Evolutionary conservation across 2,329 filamentous ascomycete species (phyloP), one percentile per base, ranked within the genome.

Genomic region (Fonsecaea pedrosoi): DNA sequence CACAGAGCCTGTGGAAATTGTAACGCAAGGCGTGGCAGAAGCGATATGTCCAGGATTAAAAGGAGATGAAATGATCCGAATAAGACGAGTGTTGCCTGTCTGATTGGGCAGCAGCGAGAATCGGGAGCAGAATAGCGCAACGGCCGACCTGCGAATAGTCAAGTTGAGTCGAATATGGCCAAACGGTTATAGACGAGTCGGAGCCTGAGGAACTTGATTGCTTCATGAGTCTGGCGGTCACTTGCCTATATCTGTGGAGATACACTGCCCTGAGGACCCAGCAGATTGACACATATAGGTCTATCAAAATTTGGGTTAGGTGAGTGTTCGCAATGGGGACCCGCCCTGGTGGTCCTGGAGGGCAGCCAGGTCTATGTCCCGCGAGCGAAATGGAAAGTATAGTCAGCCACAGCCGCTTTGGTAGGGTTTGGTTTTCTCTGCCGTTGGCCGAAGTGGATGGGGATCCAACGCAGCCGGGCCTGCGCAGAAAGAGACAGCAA

Each of bases 61-160:
- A 61, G 68, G 65, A 68, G 62, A 67, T 66, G 62, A 65, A 50
- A 48, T 37, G 37, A 58, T 64, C 53, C 53, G 60, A 63, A 65
- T 40, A 55, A 57, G 32, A 42, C 38, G 54, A 40, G 62, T 34
- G 42, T 56, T 50, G 10, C 57, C 13, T 57, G 58, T 54, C 8
- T 71, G 66, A 71, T 71, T 71, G 69, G 69, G 64, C 54, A 60
- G 64, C 53, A 45, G 35, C 30, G 55, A 57, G 48, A 38, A 53
- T 65, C 54, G 10, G 21, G 42, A 55, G 63, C 38, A 60, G 48
- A 64, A 65, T 69, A 66, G 66, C 60, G 64, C 69, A 71, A 71
- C 66, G 69, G 69, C 54, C 56, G 53, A 32, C 38, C 55, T 64
- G 65, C 61, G 59, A 69, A 63, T 65, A 40, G 63, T 64, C 50